Evolutionary conservation across 345 rosid genomes (phyloP), one percentile per base, ranked within the genome.

Genomic region (Murraya paniculata): DNA sequence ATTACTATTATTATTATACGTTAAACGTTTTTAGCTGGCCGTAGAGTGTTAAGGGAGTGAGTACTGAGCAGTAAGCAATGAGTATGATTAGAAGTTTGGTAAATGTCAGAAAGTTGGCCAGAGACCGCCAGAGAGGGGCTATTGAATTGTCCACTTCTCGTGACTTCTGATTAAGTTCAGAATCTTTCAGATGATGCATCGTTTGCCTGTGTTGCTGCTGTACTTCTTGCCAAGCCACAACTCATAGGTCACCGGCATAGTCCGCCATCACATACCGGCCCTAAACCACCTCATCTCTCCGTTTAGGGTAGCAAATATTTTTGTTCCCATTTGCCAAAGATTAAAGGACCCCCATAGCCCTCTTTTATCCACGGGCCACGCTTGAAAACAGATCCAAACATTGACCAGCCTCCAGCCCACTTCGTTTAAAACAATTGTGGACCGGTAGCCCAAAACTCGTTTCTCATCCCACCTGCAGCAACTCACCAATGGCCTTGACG

Each of bases 111-210:
- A 14, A 64, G 22, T 45, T 61, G 4, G 39, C 60, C 50, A 45
- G 50, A 41, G 11, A 41, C 50, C 50, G 2, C 50, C 16, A 41
- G 45, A 35, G 45, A 41, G 22, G 7, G 30, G 22, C 24, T 11
- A 13, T 41, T 64, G 71, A 64, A 75, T 31, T 75, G 78, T 75
- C 71, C 61, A 75, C 31, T 75, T 75, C 78, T 48, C 78, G 61
- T 75, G 71, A 48, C 71, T 36, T 2, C 77, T 39, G 76, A 21
- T 72, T n/a, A 36, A 58, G 56, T 41, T 59, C 39, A 73, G 67
- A 73, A 19, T 72, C 55, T 73, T 73, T 72, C 75, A 72, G 33
- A 58, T 36, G 22, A 24, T 72, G 75, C 48, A 57, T 35, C 55
- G 59, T 9, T 39, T 59, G 30, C 35, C 72, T 13, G 1, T 41